Evolutionary conservation across 129 eudicot species (phyloP), one percentile per base, ranked within the genome.

Genomic region (Ambrosia trifida): DNA sequence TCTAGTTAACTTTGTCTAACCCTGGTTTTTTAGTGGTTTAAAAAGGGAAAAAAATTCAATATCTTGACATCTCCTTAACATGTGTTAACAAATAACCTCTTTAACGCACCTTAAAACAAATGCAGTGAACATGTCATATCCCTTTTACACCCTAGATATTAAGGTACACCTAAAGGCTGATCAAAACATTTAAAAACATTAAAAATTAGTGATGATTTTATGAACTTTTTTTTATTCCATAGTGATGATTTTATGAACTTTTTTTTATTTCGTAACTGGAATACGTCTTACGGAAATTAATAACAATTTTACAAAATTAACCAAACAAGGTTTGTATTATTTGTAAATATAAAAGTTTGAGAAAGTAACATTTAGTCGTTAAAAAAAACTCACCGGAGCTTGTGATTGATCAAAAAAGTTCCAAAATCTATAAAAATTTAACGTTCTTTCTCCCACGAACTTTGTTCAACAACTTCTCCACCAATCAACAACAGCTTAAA

Each of bases 361-460:
- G 1, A 24, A 0, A 24, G 28, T 24, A 24, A 24, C 28, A 24
- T 24, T 24, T 24, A 24, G 28, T 24, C 28, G 28, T 24, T 24
- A 24, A 24, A 24, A 24, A 24, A 30, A 44, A 75, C 74, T 44
- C 40, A 76, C 80, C 68, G 70, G 11, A 13, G 16, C 33, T 19
- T 54, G 68, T 35, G 53, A 68, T 31, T 58, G 68, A 76, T 59
- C 17, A 32, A 45, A 16, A 56, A 68, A 64, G 75, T 76, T 76
- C 64, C 70, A 68, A 76, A 18, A 68, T 36, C 32, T 28, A 6
- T 19, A 17, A 54, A 16, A 59, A 47, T 61, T 47, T n/a, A 14
- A 5, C 87, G 85, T 53, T 90, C 88, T 72, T 74, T 83, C 64
- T 89, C 96, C 88, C 96, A 79, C 70, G 79, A 85, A 5, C 87